Conservation (phyloP, 2,329 filamentous ascomycete genomes). For the Phaeosphaeria sp. region DNA sequence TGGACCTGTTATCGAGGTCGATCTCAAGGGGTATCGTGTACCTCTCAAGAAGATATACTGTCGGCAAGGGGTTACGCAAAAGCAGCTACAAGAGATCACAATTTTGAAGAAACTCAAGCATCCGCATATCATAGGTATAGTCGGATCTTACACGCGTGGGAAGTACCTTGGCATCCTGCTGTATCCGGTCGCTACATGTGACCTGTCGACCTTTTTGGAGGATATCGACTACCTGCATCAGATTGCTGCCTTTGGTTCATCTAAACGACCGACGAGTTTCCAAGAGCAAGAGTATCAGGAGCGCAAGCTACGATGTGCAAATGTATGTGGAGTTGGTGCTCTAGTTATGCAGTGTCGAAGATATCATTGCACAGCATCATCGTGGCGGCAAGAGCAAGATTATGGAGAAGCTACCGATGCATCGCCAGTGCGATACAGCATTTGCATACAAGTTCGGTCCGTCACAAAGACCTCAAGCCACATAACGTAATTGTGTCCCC, state of each 20-base stretch:
- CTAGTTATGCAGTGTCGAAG: not conserved
- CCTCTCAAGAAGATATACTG: not conserved
- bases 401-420: conserved; percentile 5
- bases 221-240: conserved; percentile 5
- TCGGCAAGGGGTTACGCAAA: not conserved
- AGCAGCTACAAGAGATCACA: conserved; percentile 20
- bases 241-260: not conserved
- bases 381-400: not conserved
- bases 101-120: conserved; percentile 31
- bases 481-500: conserved; percentile 6
- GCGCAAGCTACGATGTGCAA: not conserved
- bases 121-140: conserved; percentile 29
- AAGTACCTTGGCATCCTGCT: conserved; percentile 34
- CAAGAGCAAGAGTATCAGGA: not conserved
- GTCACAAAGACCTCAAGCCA: conserved; percentile 11
- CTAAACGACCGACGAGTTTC: not conserved
- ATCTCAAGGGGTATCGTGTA: not conserved
- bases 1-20: not conserved
- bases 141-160: conserved; percentile 36
- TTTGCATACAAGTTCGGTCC: conserved; percentile 3
- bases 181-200: conserved; percentile 15
- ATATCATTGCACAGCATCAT: conserved; percentile 3
- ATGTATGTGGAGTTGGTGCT: not conserved
- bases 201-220: not conserved
- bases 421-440: conserved; percentile 3